These are phyloP conservation scores for Jimgerdemannia lactiflua DNA, from an alignment of 192 early-diverging fungal species.

Conservation along the genomic window DNA sequence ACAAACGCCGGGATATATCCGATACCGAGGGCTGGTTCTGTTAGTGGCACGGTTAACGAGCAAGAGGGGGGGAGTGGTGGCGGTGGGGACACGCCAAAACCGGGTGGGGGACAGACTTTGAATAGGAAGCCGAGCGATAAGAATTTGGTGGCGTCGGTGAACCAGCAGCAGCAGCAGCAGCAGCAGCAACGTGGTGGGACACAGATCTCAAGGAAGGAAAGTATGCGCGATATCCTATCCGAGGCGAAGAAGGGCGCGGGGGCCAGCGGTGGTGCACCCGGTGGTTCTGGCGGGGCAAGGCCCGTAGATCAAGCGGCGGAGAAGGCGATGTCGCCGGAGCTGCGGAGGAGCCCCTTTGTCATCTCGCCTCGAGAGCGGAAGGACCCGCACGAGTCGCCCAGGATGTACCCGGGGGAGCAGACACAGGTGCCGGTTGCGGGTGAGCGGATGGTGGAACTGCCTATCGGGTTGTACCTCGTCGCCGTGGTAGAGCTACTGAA, in stretches of 20 bases:
- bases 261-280: neutral
- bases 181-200: neutral
- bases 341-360: neutral
- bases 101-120: neutral
- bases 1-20: neutral
- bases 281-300: neutral
- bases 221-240: neutral
- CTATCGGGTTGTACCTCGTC: conserved; percentile 55
- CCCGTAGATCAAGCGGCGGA: no score
- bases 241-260: neutral
- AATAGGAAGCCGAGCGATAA: neutral
- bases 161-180: no score
- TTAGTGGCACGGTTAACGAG: neutral
- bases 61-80: neutral
- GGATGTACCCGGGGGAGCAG: neutral
- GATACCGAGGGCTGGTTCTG: neutral
- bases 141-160: neutral
- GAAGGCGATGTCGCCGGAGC: no score
- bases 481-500: conserved; percentile 57
- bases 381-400: neutral
- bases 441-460: conserved; percentile 28
- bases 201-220: neutral
- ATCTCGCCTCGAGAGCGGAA: neutral
- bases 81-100: neutral
- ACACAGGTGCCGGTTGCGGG: neutral